Percentiles rank a stretch among this genome's conserved stretches.
phyloP scores from a whole-genome alignment of 2,329 filamentous ascomycete species.

The Trichoderma afroharzianum region DNA sequence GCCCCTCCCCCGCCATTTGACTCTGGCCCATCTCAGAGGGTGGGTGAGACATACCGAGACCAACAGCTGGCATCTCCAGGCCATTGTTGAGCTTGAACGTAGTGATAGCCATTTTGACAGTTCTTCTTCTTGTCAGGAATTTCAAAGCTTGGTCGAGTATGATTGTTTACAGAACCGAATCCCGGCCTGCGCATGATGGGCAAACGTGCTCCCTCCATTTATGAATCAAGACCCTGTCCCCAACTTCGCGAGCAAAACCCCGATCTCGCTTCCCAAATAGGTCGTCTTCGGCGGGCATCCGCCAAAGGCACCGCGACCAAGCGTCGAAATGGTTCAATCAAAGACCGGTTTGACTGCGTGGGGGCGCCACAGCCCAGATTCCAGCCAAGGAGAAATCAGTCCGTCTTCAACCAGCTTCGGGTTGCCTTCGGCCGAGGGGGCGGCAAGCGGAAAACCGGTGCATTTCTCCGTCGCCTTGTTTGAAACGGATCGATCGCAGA shows the following conservation, averaged over 20 bases:
- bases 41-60: conserved; percentile 48
- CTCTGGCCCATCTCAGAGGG: neutral
- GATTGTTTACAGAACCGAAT: neutral
- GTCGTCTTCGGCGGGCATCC: conserved; percentile 15
- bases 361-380: conserved; percentile 4
- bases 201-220: neutral
- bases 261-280: conserved; percentile 16
- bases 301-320: conserved; percentile 1
- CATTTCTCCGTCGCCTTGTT: neutral
- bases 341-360: conserved; percentile 7
- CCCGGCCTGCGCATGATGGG: neutral
- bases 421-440: neutral
- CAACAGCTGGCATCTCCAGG: conserved; percentile 59
- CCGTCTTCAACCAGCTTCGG: conserved; percentile 9
- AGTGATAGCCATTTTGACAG: conserved; percentile 47
- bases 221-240: neutral
- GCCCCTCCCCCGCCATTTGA: conserved; percentile 7
- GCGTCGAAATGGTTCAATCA: neutral
- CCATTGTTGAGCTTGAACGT: conserved; percentile 63
- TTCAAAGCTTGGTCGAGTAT: neutral
- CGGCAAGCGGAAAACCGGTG: neutral
- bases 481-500: neutral
- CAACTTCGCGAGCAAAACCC: neutral
- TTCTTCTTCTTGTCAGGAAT: neutral
- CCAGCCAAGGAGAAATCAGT: conserved; percentile 23